phyloP scores from a whole-genome alignment of 352 stramenopile genomes.

The Pythium periplocum region DNA sequence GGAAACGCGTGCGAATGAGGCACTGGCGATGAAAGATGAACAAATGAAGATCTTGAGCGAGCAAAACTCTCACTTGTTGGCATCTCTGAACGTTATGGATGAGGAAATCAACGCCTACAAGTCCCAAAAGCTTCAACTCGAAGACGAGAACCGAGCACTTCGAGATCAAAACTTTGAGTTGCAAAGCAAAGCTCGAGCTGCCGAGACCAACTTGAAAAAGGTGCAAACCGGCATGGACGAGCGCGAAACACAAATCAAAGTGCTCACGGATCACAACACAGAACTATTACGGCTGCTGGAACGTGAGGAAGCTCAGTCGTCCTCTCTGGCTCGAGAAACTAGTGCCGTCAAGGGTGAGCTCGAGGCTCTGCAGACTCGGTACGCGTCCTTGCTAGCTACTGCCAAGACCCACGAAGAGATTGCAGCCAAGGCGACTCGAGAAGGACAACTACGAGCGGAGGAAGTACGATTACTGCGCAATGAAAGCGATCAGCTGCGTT shows the following conservation, averaged over 20 bases:
- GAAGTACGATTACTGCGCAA: constrained; percentile 90
- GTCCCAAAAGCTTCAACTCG: constrained; percentile 54
- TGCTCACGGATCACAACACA: constrained; percentile 94
- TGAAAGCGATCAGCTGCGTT: constrained; percentile 90
- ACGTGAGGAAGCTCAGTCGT: constrained; percentile 89
- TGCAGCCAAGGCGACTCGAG: constrained; percentile 76
- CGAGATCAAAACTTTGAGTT: constrained; percentile 92
- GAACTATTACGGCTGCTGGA: constrained; percentile 94
- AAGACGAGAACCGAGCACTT: constrained; percentile 90
- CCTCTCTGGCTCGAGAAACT: constrained; percentile 54
- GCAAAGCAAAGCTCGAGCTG: constrained; percentile 82
- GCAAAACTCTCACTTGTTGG: constrained; percentile 87
- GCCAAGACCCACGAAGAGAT: constrained; percentile 93
- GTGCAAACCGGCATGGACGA: constrained; percentile 81
- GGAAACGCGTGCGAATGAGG: constrained; percentile 85
- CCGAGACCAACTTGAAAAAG: constrained; percentile 83
- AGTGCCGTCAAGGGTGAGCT: constrained; percentile 62
- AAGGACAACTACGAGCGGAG: constrained; percentile 91
- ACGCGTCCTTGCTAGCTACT: constrained; percentile 85
- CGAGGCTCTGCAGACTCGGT: constrained; percentile 84
- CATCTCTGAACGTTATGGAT: constrained; percentile 84
- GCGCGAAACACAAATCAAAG: constrained; percentile 90
- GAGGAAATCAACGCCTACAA: constrained; percentile 66
- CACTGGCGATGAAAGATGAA: constrained; percentile 95
- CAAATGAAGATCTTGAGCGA: constrained; percentile 93